Percentiles rank a stretch among this genome's conserved stretches.
Evolutionary conservation across 1,284 basidiomycete genomes (phyloP).

Genomic region (Cutaneotrichosporon mucoides): DNA sequence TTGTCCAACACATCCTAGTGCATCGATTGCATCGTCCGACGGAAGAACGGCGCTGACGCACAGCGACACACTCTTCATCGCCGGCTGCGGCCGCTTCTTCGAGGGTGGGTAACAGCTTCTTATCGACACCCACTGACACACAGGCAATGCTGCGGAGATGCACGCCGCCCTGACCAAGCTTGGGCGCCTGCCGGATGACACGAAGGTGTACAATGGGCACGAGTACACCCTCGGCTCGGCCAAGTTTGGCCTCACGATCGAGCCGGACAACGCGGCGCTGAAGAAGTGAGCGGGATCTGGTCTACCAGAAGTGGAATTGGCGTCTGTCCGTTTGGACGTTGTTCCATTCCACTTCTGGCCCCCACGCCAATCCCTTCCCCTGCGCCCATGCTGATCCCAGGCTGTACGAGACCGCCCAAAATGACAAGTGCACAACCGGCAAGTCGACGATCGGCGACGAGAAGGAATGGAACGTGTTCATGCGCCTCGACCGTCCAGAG

Average conservation of each 20-base stretch:
- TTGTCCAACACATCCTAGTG: no score
- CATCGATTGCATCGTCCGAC: no score
- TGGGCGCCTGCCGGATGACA: slow-evolving; percentile 69
- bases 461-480: slow-evolving; percentile 53
- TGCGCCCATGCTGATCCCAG: slow-evolving; percentile 15
- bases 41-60: slow-evolving; percentile 1
- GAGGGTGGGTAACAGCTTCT: slow-evolving; percentile 52
- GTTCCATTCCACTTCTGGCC: no score
- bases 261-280: slow-evolving; percentile 43
- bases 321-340: no score
- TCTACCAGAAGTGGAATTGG: no score
- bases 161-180: slow-evolving; percentile 70
- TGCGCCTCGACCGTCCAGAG: slow-evolving; percentile 45
- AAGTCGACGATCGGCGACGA: slow-evolving; percentile 55
- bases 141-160: slow-evolving; percentile 80
- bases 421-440: slow-evolving; percentile 45
- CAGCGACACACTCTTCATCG: slow-evolving; percentile 88
- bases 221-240: slow-evolving; percentile 75
- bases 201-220: slow-evolving; percentile 85
- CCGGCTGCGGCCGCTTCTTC: slow-evolving; percentile 95
- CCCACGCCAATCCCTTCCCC: no score
- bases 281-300: slow-evolving; percentile 27
- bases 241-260: slow-evolving; percentile 43
- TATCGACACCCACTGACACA: background rate
- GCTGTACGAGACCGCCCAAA: slow-evolving; percentile 35